A percentile compares a stretch with the other conserved stretches of the same genome.
phyloP scores from a whole-genome alignment of 345 rosid species.

The Gossypium ekmanianum region DNA sequence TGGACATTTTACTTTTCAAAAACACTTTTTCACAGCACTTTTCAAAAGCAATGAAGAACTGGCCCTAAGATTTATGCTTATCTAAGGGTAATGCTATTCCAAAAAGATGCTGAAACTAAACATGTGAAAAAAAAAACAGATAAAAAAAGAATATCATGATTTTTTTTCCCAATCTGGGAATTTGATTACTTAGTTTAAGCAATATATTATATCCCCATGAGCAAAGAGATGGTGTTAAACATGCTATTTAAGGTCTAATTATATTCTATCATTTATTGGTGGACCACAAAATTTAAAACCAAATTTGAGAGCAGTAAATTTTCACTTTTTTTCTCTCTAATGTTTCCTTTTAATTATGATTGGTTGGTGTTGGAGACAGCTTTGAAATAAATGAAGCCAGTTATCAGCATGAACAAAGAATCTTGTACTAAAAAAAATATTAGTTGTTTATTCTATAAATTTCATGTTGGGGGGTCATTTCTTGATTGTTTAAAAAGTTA shows the following conservation, averaged over 20 bases:
- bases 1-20: too few relatives aligned
- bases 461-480: not conserved
- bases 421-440: not conserved
- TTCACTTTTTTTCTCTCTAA: not conserved
- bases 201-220: not conserved
- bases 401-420: not conserved
- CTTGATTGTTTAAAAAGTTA: not conserved
- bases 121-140: not conserved
- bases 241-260: not conserved
- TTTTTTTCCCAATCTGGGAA: not conserved
- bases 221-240: not conserved
- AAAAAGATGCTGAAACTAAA: not conserved
- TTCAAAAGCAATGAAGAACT: too few relatives aligned
- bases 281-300: not conserved
- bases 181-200: not conserved
- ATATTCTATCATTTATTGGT: not conserved
- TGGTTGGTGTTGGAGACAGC: not conserved
- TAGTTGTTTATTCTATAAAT: not conserved
- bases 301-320: too few relatives aligned
- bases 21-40: too few relatives aligned
- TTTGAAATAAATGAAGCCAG: conserved; percentile 7
- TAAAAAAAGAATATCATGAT: not conserved
- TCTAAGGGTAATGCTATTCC: not conserved
- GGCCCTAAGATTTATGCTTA: not conserved
- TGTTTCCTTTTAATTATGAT: not conserved